These are phyloP conservation scores for Viola pubescens DNA, from an alignment of 441 rosid genomes.

Conservation along the genomic window DNA sequence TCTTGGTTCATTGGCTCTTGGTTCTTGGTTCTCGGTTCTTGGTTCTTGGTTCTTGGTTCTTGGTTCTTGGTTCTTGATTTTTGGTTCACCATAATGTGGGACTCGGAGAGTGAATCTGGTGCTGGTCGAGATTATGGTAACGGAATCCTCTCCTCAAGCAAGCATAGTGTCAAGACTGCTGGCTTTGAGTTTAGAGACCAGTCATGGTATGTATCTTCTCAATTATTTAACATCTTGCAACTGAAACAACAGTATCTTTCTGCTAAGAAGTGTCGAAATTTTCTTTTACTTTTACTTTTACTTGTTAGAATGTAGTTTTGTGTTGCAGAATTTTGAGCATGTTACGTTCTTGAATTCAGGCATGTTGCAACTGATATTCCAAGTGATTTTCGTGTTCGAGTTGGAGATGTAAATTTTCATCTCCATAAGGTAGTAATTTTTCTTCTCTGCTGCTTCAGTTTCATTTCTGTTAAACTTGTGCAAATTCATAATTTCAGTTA, in stretches of 20 bases:
- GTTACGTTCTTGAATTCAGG: slow-evolving; percentile 32
- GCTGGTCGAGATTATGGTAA: slow-evolving; percentile 74
- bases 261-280: too few relatives aligned
- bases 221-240: neutral
- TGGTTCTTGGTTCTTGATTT: slow-evolving; percentile 6
- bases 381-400: slow-evolving; percentile 68
- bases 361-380: slow-evolving; percentile 88
- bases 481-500: too few relatives aligned
- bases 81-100: slow-evolving; percentile 65
- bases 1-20: too few relatives aligned
- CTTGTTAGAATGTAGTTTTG: too few relatives aligned
- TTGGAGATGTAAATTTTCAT: slow-evolving; percentile 69
- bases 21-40: slow-evolving; percentile 15
- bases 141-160: slow-evolving; percentile 58
- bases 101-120: slow-evolving; percentile 63
- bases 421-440: slow-evolving; percentile 66
- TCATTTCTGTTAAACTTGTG: slow-evolving; percentile 1
- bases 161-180: slow-evolving; percentile 63
- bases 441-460: slow-evolving; percentile 7
- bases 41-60: slow-evolving; percentile 15
- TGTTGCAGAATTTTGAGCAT: neutral
- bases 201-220: slow-evolving; percentile 51
- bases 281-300: neutral
- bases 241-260: too few relatives aligned
- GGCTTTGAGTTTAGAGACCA: slow-evolving; percentile 85